Evolutionary conservation across 371 early-diverging fungal species (phyloP), one percentile per base, ranked within the genome.

Genomic region (Mortierella sp.): DNA sequence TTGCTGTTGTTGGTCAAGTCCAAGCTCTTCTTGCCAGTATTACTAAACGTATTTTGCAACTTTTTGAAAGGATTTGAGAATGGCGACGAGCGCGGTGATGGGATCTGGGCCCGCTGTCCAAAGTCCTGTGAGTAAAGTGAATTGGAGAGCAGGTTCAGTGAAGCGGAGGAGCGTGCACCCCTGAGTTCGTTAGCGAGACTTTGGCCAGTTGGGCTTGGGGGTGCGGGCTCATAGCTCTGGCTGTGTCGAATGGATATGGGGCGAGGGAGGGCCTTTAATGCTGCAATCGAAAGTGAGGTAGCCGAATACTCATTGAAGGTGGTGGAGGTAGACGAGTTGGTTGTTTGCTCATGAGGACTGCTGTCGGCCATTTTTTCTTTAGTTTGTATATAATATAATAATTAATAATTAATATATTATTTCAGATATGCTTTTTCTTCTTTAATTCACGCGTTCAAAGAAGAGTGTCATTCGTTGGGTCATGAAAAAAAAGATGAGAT

Each of bases 1-100:
- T 51, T 62, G 62, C 45, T 52, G 30, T 49, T 67, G 54, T 45
- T 26, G 66, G 37, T n/a, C 47, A 43, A 28, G n/a, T 63, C 72
- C 8, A 71, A 26, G 43, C 68, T 63, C 60, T 64, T 68, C 22
- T 39, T 60, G 39, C 60, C 60, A 60, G 24, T 28, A 14, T 16
- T 62, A 47, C 66, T 72, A 39, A 81, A 73, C 0, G 77, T 57
- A 58, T 35, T 81, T 30, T 76, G 76, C 1, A 73, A 43, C 52
- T 72, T 76, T 61, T 70, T 81, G 73, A 76, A 72, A 6, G 76
- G 72, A 51, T 76, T 81, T 9, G 83, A 66, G 70, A 76, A 76
- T 37, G 66, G 64, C 9, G 72, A 66, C 35, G 78, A 52, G 39
- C 70, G 66, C 26, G 54, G 20, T 54, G 69, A 58, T 32, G 45